Percentiles rank a stretch among this genome's conserved stretches.
phyloP scores from a whole-genome alignment of 2,329 filamentous ascomycete genomes.

The Colletotrichum liriopes region DNA sequence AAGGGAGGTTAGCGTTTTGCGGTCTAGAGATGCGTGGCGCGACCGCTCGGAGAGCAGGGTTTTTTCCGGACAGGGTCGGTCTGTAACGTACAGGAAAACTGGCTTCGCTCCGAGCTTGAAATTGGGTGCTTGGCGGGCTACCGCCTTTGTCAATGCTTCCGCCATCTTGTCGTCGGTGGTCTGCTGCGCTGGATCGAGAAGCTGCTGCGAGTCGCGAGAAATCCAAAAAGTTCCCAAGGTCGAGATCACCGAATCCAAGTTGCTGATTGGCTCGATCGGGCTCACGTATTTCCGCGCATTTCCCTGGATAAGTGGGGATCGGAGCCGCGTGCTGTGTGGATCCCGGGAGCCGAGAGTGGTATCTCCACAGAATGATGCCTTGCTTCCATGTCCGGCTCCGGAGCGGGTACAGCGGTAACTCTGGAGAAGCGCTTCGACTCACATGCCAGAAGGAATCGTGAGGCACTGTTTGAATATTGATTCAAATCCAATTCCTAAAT shows the following conservation, averaged over 20 bases:
- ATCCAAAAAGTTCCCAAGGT: slow-evolving; percentile 38
- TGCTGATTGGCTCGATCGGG: slow-evolving; percentile 39
- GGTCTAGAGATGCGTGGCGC: not conserved
- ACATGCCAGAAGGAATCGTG: too few relatives aligned
- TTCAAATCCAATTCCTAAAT: rapidly evolving
- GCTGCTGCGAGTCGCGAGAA: slow-evolving; percentile 17
- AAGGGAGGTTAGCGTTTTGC: slow-evolving; percentile 3
- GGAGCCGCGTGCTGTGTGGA: not conserved
- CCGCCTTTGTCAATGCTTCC: slow-evolving; percentile 54
- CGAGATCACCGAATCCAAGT: not conserved
- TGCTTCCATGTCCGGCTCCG: not conserved
- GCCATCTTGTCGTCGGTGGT: slow-evolving; percentile 53
- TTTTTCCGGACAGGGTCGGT: not conserved
- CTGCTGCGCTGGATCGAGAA: slow-evolving; percentile 11
- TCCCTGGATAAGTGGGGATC: not conserved
- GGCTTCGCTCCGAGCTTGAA: slow-evolving; percentile 69
- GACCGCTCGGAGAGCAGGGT: slow-evolving; percentile 1
- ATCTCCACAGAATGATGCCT: not conserved
- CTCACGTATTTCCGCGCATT: slow-evolving; percentile 24
- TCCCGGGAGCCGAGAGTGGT: not conserved
- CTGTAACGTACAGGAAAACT: slow-evolving; percentile 67
- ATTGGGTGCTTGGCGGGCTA: slow-evolving; percentile 57
- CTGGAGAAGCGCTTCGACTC: too few relatives aligned
- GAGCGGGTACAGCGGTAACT: not conserved
- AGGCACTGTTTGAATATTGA: not conserved